A percentile compares a stretch with the other conserved stretches of the same genome.
Conservation (phyloP, 129 eudicot species). For the Apium graveolens region DNA sequence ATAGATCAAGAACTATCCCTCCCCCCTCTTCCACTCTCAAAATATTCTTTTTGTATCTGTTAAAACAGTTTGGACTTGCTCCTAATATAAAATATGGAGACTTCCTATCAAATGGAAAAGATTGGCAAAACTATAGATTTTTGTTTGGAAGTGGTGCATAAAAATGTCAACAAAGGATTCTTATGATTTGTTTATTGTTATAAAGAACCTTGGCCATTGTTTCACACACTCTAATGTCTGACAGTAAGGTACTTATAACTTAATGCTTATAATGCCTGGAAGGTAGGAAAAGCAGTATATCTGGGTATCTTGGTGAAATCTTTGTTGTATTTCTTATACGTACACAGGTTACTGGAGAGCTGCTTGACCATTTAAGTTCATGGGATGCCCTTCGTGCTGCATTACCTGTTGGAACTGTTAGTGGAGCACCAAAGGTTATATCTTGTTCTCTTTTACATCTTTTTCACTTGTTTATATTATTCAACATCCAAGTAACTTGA, state of each 20-base stretch:
- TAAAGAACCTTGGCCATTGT: neutral
- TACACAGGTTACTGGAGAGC: slow-evolving; percentile 67
- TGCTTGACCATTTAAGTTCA: slow-evolving; percentile 53
- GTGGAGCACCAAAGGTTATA: slow-evolving; percentile 86
- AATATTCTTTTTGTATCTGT: no score
- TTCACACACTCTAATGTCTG: neutral
- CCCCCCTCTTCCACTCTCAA: neutral
- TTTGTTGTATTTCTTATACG: neutral
- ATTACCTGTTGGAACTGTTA: slow-evolving; percentile 86
- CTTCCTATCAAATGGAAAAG: neutral
- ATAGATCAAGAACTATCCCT: neutral
- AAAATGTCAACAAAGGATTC: neutral
- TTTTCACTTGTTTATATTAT: slow-evolving; percentile 1
- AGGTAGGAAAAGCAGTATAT: neutral
- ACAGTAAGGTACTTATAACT: neutral
- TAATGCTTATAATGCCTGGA: neutral
- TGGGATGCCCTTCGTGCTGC: slow-evolving; percentile 94
- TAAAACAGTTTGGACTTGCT: neutral
- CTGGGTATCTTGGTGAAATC: neutral
- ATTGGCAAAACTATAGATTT: neutral
- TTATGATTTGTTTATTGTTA: neutral
- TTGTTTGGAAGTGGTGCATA: neutral
- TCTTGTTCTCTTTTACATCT: neutral
- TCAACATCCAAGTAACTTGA: neutral
- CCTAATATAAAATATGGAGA: neutral